Conservation (phyloP, 2,329 filamentous ascomycete genomes). For the Penicillium sclerotiorum region DNA sequence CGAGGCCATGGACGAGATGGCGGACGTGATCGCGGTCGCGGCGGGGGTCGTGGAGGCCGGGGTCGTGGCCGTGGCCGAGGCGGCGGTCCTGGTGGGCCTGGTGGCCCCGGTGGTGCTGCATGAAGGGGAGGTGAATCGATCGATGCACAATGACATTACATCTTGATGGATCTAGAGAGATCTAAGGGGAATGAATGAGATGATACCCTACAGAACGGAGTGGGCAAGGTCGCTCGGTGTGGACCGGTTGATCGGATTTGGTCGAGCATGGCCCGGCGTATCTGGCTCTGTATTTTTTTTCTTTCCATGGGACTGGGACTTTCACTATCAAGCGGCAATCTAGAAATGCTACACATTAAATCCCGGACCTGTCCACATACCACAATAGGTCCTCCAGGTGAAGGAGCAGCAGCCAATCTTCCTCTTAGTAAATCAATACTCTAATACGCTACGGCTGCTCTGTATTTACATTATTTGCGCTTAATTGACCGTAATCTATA, state of each 20-base stretch:
- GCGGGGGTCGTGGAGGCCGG: slow-evolving; percentile 38
- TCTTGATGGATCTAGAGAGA: too few relatives aligned
- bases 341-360: slow-evolving; percentile 21
- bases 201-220: slow-evolving; percentile 41
- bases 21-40: slow-evolving; percentile 48
- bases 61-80: slow-evolving; percentile 6
- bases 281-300: slow-evolving; percentile 38
- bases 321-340: slow-evolving; percentile 17
- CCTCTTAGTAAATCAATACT: too few relatives aligned
- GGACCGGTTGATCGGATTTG: slow-evolving; percentile 32
- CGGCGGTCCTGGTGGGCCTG: slow-evolving; percentile 7
- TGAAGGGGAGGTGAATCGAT: too few relatives aligned
- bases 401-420: too few relatives aligned
- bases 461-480: too few relatives aligned
- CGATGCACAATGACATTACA: too few relatives aligned
- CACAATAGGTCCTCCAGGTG: too few relatives aligned
- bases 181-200: slow-evolving; percentile 31
- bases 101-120: too few relatives aligned
- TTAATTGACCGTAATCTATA: too few relatives aligned
- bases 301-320: slow-evolving; percentile 30
- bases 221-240: slow-evolving; percentile 30
- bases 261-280: slow-evolving; percentile 46
- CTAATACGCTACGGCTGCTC: too few relatives aligned
- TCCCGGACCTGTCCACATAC: background rate
- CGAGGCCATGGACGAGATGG: slow-evolving; percentile 44